These are phyloP conservation scores for Circinella umbellata DNA, from an alignment of 371 early-diverging fungal species.

Conservation along the genomic window DNA sequence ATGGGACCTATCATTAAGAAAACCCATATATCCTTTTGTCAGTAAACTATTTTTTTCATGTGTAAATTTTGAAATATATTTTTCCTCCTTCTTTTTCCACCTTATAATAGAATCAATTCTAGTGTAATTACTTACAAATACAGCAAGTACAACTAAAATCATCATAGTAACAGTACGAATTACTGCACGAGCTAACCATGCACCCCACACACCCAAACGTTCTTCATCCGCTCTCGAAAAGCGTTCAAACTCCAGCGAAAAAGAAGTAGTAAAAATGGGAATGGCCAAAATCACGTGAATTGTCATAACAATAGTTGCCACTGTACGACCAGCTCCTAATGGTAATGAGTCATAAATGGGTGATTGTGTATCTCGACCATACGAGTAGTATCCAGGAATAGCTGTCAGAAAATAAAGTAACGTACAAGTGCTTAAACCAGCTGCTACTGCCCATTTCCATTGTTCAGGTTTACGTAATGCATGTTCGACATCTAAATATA, in stretches of 20 bases:
- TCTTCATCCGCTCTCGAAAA: slow-evolving; percentile 47
- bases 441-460: slow-evolving; percentile 76
- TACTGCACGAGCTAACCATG: slow-evolving; percentile 55
- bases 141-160: slow-evolving; percentile 56
- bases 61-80: not conserved
- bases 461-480: slow-evolving; percentile 79
- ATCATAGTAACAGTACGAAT: slow-evolving; percentile 57
- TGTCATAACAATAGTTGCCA: slow-evolving; percentile 83
- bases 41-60: not conserved
- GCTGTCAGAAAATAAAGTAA: slow-evolving; percentile 82
- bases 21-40: not conserved
- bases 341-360: slow-evolving; percentile 82
- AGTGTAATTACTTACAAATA: slow-evolving; percentile 45
- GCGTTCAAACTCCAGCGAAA: slow-evolving; percentile 76
- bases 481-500: slow-evolving; percentile 60
- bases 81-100: too few species aligned
- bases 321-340: slow-evolving; percentile 58
- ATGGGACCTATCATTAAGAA: slow-evolving; percentile 42
- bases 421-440: slow-evolving; percentile 74
- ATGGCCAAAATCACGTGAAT: slow-evolving; percentile 86
- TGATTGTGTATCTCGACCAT: slow-evolving; percentile 71
- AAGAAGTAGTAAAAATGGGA: slow-evolving; percentile 83
- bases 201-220: slow-evolving; percentile 39
- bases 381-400: slow-evolving; percentile 82
- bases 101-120: too few species aligned